Evolutionary conservation across 1,284 basidiomycete genomes (phyloP).

Genomic region (Violaceomyces palustris): DNA sequence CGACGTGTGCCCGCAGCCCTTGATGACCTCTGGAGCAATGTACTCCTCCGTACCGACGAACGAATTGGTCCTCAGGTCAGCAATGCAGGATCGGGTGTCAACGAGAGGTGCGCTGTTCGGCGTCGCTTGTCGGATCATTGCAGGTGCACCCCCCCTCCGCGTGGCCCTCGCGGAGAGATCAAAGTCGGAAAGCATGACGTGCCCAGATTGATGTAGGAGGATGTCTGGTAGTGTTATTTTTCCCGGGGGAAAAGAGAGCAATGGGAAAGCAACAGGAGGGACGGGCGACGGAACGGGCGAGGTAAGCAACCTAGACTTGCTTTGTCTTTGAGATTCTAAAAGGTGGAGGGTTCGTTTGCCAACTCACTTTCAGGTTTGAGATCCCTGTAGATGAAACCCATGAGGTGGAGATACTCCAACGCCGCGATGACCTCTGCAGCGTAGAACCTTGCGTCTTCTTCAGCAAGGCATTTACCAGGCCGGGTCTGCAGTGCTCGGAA

Average conservation of each 20-base stretch:
- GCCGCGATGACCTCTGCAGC: slow-evolving; percentile 97
- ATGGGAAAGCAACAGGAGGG: neutral
- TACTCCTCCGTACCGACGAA: slow-evolving; percentile 99
- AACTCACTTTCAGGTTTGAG: slow-evolving; percentile 94
- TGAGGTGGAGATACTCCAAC: slow-evolving; percentile 93
- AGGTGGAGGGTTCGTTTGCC: neutral
- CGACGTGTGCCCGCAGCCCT: slow-evolving; percentile 92
- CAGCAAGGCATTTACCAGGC: slow-evolving; percentile 89
- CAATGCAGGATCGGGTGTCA: slow-evolving; percentile 95
- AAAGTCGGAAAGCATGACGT: slow-evolving; percentile 99
- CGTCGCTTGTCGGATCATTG: slow-evolving; percentile 78
- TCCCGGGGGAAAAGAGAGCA: slow-evolving; percentile 52
- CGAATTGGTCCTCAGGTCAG: slow-evolving; percentile 95
- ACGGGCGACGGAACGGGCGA: too few relatives aligned
- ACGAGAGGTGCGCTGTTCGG: slow-evolving; percentile 87
- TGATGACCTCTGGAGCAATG: slow-evolving; percentile 98
- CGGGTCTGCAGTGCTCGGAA: slow-evolving; percentile 78
- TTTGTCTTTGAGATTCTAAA: neutral
- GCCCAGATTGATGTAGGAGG: slow-evolving; percentile 94
- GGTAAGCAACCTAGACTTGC: neutral
- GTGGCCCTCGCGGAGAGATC: slow-evolving; percentile 94
- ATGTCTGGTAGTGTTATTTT: too few relatives aligned
- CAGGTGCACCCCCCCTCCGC: slow-evolving; percentile 70
- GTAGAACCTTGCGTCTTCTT: slow-evolving; percentile 94
- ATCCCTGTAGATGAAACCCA: slow-evolving; percentile 98